phyloP scores from a whole-genome alignment of 805 yeast genomes.

The Kodamaea hsintzibuensis region DNA sequence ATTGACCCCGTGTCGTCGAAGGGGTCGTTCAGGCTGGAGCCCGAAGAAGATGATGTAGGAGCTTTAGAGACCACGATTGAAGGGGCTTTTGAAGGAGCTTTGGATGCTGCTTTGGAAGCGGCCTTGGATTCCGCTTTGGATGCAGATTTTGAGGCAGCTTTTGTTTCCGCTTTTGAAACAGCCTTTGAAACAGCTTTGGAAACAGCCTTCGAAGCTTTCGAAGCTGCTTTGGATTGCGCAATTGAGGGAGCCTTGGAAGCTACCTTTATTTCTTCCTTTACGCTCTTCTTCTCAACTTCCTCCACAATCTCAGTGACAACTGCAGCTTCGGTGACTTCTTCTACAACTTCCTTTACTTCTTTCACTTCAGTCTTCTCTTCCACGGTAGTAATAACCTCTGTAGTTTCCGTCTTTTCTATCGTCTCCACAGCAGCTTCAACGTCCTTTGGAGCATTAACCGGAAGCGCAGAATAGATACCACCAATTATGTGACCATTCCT shows the following conservation, averaged over 20 bases:
- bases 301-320: neutral
- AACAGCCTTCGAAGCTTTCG: neutral
- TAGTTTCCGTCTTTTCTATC: neutral
- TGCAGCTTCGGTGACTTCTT: neutral
- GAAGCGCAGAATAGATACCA: conserved; percentile 6
- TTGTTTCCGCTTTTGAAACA: neutral
- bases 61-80: neutral
- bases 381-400: neutral
- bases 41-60: neutral
- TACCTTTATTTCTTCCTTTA: neutral
- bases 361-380: neutral
- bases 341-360: neutral
- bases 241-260: no score
- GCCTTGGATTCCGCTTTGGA: conserved; percentile 1
- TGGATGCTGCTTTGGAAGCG: conserved; percentile 3
- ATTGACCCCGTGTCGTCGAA: conserved; percentile 4
- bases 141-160: neutral
- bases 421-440: conserved; percentile 1
- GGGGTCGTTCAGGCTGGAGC: neutral
- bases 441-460: neutral
- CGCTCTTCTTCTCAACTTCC: neutral
- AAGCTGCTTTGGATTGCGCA: neutral
- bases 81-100: conserved; percentile 1
- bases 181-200: neutral
- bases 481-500: conserved; percentile 5